Conservation (phyloP, 192 early-diverging fungal genomes). For the Rhizophagus prolifer region DNA sequence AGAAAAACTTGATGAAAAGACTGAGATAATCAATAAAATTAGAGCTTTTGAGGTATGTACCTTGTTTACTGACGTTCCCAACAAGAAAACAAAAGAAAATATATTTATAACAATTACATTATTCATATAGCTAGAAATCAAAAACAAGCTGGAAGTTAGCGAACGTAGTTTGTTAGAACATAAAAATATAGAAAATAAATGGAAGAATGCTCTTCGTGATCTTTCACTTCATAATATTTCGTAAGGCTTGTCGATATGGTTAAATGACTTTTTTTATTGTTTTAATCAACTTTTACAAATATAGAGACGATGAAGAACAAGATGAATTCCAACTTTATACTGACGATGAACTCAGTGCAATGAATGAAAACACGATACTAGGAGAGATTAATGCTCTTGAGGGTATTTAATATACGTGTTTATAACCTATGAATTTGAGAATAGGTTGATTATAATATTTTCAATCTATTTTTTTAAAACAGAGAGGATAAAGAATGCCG, state of each 20-base stretch:
- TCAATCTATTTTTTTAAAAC: neutral
- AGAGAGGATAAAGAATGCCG: slow-evolving; percentile 42
- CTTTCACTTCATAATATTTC: slow-evolving; percentile 58
- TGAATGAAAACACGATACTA: slow-evolving; percentile 67
- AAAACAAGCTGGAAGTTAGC: slow-evolving; percentile 65
- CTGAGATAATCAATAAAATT: slow-evolving; percentile 62
- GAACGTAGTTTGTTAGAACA: slow-evolving; percentile 59
- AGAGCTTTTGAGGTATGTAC: slow-evolving; percentile 60
- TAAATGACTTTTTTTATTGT: slow-evolving; percentile 19
- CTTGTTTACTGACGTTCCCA: too few relatives aligned
- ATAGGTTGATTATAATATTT: neutral
- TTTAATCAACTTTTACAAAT: neutral
- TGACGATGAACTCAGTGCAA: slow-evolving; percentile 60
- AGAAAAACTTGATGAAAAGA: slow-evolving; percentile 65
- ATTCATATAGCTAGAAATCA: slow-evolving; percentile 50
- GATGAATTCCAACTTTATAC: slow-evolving; percentile 53
- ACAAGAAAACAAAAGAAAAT: too few relatives aligned
- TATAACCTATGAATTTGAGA: neutral
- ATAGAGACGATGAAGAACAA: slow-evolving; percentile 42
- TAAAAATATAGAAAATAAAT: slow-evolving; percentile 57
- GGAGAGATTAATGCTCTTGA: slow-evolving; percentile 59
- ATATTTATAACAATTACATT: too few relatives aligned
- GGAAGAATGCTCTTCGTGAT: slow-evolving; percentile 43
- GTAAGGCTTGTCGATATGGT: slow-evolving; percentile 29
- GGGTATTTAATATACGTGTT: neutral